A percentile compares a stretch with the other conserved stretches of the same genome.
Conservation (phyloP, 1,139 yeast genomes). For the Suhomyces bribrorum region DNA sequence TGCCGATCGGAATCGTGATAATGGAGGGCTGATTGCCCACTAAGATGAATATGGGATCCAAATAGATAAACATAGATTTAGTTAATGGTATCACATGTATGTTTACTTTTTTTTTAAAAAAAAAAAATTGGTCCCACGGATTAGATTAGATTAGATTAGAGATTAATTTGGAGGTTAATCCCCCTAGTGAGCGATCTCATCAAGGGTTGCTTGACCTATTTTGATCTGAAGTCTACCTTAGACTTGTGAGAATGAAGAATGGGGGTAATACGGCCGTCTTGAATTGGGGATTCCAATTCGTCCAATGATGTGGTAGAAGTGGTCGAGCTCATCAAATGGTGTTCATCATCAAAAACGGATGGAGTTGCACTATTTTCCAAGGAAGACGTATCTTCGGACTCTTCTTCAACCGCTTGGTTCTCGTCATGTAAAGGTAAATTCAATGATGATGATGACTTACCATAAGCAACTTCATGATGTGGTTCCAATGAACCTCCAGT, state of each 20-base stretch:
- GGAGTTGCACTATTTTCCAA: slow-evolving; percentile 41
- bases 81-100: too few relatives aligned
- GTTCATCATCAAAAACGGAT: slow-evolving; percentile 38
- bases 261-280: slow-evolving; percentile 4
- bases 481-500: background rate
- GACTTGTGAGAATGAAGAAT: slow-evolving; percentile 1
- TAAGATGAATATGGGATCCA: background rate
- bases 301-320: slow-evolving; percentile 38
- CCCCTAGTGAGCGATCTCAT: too few relatives aligned
- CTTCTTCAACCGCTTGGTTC: slow-evolving; percentile 21
- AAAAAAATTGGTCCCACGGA: too few relatives aligned
- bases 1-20: background rate
- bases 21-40: background rate
- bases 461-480: slow-evolving; percentile 5
- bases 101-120: too few relatives aligned
- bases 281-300: slow-evolving; percentile 23
- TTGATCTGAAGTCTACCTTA: background rate
- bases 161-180: too few relatives aligned
- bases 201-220: too few relatives aligned
- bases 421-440: slow-evolving; percentile 15
- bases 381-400: slow-evolving; percentile 30
- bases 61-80: too few relatives aligned
- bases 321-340: slow-evolving; percentile 26
- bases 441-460: slow-evolving; percentile 20
- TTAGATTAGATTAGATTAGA: background rate